A percentile compares a stretch with the other conserved stretches of the same genome.
Evolutionary conservation across 768 basidiomycete genomes (phyloP).

Genomic region (Suillus bovinus): DNA sequence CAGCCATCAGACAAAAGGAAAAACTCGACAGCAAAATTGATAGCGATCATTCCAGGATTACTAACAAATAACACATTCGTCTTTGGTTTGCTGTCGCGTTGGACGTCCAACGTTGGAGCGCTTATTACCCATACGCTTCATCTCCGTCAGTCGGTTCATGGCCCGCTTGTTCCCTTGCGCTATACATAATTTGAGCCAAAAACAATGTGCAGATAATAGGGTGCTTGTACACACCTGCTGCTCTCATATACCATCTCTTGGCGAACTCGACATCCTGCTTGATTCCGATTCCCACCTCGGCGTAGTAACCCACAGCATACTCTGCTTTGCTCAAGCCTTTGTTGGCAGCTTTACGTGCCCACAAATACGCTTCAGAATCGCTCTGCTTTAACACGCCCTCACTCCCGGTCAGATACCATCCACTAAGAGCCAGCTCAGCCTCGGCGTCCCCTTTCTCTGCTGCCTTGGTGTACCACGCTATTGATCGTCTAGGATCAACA

Average conservation of each 20-base stretch:
- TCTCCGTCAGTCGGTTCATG: constrained; percentile 93
- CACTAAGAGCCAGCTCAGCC: constrained; percentile 93
- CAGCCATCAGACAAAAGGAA: background rate
- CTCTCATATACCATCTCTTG: constrained; percentile 98
- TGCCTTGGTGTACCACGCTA: constrained; percentile 98
- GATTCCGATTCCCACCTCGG: constrained; percentile 96
- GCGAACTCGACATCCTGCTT: constrained; percentile 96
- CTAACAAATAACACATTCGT: constrained; percentile 86
- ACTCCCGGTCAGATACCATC: constrained; percentile 97
- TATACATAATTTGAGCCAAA: constrained; percentile 31
- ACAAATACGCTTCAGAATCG: constrained; percentile 97
- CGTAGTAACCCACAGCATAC: constrained; percentile 98
- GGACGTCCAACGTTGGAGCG: constrained; percentile 78
- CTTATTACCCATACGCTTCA: constrained; percentile 87
- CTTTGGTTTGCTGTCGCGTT: constrained; percentile 90
- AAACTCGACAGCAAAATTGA: background rate
- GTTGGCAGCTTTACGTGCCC: constrained; percentile 95
- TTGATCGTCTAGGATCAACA: constrained; percentile 89
- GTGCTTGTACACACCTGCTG: constrained; percentile 71
- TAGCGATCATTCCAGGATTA: background rate
- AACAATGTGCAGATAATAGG: constrained; percentile 3
- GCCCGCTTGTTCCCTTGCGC: constrained; percentile 99
- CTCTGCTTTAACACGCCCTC: constrained; percentile 97
- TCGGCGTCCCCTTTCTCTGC: constrained; percentile 96
- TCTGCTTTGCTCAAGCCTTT: constrained; percentile 97